These are phyloP conservation scores for Boeremia lycopersici DNA, from an alignment of 2,329 filamentous ascomycete genomes.

Conservation along the genomic window DNA sequence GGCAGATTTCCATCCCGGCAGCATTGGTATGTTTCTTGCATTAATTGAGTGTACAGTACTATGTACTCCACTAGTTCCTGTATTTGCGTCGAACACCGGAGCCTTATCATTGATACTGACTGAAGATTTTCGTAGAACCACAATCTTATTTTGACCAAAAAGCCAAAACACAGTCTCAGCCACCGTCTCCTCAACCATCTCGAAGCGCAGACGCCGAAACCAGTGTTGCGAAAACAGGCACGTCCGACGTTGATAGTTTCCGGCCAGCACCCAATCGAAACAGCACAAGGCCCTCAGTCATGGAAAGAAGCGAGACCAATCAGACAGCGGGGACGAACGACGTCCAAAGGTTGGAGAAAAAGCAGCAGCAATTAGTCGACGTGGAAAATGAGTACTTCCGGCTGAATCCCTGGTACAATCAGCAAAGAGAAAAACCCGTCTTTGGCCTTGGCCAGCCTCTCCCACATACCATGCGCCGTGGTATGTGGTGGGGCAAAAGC, in stretches of 20 bases:
- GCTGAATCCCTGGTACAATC: constrained; percentile 62
- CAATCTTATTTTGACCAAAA: constrained; percentile 14
- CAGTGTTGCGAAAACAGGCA: constrained; percentile 25
- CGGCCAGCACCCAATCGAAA: constrained; percentile 15
- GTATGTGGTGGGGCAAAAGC: constrained; percentile 55
- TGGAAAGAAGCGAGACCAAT: constrained; percentile 25
- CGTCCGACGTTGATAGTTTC: constrained; percentile 6
- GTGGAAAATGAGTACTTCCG: constrained; percentile 61
- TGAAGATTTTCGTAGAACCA: constrained; percentile 1
- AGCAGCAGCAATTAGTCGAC: constrained; percentile 32
- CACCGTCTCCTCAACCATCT: constrained; percentile 4
- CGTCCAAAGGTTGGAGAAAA: constrained; percentile 32
- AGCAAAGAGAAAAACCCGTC: constrained; percentile 58
- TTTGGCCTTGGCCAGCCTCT: constrained; percentile 62
- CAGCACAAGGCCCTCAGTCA: constrained; percentile 12
- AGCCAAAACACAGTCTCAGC: constrained; percentile 1
- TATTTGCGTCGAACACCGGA: background rate
- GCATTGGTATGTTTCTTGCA: constrained; percentile 7
- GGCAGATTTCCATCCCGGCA: constrained; percentile 14
- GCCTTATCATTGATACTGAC: constrained; percentile 1
- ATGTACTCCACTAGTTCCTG: background rate
- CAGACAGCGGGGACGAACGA: constrained; percentile 16
- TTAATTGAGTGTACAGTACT: background rate
- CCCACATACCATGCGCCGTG: constrained; percentile 59
- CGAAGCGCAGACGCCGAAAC: constrained; percentile 13